Evolutionary conservation across 345 rosid genomes (phyloP), one percentile per base, ranked within the genome.

Genomic region (Rhodamnia argentea): DNA sequence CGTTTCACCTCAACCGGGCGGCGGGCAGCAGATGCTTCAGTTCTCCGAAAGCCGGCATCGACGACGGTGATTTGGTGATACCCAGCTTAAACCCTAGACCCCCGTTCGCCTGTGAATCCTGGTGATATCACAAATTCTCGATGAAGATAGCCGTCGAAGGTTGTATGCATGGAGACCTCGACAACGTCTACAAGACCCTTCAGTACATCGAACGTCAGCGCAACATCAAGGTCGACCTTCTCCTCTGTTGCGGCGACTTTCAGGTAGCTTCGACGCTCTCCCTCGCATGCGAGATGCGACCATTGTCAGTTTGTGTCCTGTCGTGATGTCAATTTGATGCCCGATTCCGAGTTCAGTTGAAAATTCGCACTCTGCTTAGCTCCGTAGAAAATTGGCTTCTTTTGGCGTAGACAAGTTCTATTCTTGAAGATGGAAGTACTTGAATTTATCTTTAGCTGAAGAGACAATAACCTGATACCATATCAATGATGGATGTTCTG

Each of bases 81-180:
- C 47, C 47, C 10, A 70, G 26, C 81, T 37, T 5, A 37, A 70
- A 70, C 47, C 78, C 47, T 70, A 18, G 47, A 37, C 26, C 0
- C 78, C 47, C 42, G 3, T 47, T 70, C 22, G 47, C 81, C 81
- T 6, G 52, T 84, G 51, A 59, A 15, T 60, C 32, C 40, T 18
- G 29, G 52, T 5, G 47, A 70, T 5, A 2, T 50, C 18, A 15
- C 32, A 40, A 56, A 23, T 84, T 62, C 86, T 22, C 85, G 83
- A 96, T 95, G 99, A 97, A 90, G 95, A 94, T 97, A 82, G 99
- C 99, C 56, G 92, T 95, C 32, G 99, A 97, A 91, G 99, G 99
- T 32, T 97, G 99, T 87, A 96, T 97, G 96, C 99, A 97, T 52
- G 99, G 99, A 57, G 99, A 94, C 87, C 94, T 96, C 3, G 99